Evolutionary conservation across 305 asterid genomes (phyloP).

Genomic region (Rubia balearica): DNA sequence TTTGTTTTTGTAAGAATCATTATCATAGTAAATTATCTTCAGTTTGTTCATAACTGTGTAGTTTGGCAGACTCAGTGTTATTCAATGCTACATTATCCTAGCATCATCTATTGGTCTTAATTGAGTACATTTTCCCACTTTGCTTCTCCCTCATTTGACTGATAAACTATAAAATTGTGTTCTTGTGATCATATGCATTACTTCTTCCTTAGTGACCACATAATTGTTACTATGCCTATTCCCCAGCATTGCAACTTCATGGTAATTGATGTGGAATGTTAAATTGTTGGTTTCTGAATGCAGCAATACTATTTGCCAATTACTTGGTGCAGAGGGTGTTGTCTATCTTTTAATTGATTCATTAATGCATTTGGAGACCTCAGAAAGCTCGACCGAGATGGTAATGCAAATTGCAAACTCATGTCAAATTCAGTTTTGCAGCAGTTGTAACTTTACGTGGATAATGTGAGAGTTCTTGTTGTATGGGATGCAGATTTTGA

Average conservation of each 20-base stretch:
- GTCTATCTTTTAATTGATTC: constrained; percentile 49
- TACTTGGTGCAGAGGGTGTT: constrained; percentile 59
- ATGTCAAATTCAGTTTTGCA: not conserved
- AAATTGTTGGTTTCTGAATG: constrained; percentile 25
- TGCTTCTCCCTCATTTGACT: not conserved
- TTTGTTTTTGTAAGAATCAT: not conserved
- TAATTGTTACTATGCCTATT: not conserved
- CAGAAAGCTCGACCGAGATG: constrained; percentile 37
- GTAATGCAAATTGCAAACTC: constrained; percentile 40
- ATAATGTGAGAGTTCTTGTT: constrained; percentile 15
- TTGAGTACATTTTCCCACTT: not conserved
- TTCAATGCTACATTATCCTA: not conserved
- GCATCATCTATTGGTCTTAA: not conserved
- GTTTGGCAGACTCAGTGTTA: not conserved
- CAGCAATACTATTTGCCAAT: constrained; percentile 72
- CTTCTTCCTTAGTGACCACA: not conserved
- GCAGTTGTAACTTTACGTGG: constrained; percentile 11
- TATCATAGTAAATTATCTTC: not conserved
- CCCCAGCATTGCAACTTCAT: not conserved
- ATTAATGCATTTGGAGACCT: constrained; percentile 41
- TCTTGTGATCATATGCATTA: not conserved
- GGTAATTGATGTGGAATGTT: constrained; percentile 16
- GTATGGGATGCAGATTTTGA: constrained; percentile 52
- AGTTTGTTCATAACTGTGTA: not conserved
- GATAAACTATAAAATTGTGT: not conserved